phyloP scores from a whole-genome alignment of 2,329 filamentous ascomycete genomes.

The Aspergillus sp. region DNA sequence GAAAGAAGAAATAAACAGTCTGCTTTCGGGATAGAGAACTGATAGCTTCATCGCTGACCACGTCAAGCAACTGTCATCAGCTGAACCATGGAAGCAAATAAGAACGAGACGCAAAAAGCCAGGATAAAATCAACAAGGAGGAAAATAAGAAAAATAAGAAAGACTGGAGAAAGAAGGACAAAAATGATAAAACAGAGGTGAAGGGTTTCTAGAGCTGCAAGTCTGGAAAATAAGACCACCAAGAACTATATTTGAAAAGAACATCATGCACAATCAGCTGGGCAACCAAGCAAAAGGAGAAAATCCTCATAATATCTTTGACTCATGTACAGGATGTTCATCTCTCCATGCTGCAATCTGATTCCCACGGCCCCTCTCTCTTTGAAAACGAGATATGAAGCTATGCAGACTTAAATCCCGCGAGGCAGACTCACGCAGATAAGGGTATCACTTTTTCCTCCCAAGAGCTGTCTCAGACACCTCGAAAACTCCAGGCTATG shows the following conservation, averaged over 20 bases:
- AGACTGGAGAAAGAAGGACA: slow-evolving; percentile 1
- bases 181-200: slow-evolving; percentile 16
- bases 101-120: not conserved
- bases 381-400: slow-evolving; percentile 24
- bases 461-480: slow-evolving; percentile 33
- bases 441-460: slow-evolving; percentile 39
- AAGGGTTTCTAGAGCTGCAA: slow-evolving; percentile 28
- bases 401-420: slow-evolving; percentile 30
- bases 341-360: slow-evolving; percentile 19
- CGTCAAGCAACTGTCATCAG: slow-evolving; percentile 4
- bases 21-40: slow-evolving; percentile 15
- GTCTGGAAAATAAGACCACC: slow-evolving; percentile 19
- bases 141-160: slow-evolving; percentile 6
- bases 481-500: slow-evolving; percentile 32
- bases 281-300: slow-evolving; percentile 4
- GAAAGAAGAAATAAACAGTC: slow-evolving; percentile 9
- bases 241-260: slow-evolving; percentile 20
- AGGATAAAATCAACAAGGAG: slow-evolving; percentile 1
- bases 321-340: slow-evolving; percentile 21
- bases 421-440: slow-evolving; percentile 32
- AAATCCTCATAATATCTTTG: slow-evolving; percentile 21
- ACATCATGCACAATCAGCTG: slow-evolving; percentile 10
- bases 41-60: slow-evolving; percentile 11
- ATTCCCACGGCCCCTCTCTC: slow-evolving; percentile 18
- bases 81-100: slow-evolving; percentile 6